Evolutionary conservation across 2,329 filamentous ascomycete genomes (phyloP), one percentile per base, ranked within the genome.

Genomic region (Monilinia polystroma): DNA sequence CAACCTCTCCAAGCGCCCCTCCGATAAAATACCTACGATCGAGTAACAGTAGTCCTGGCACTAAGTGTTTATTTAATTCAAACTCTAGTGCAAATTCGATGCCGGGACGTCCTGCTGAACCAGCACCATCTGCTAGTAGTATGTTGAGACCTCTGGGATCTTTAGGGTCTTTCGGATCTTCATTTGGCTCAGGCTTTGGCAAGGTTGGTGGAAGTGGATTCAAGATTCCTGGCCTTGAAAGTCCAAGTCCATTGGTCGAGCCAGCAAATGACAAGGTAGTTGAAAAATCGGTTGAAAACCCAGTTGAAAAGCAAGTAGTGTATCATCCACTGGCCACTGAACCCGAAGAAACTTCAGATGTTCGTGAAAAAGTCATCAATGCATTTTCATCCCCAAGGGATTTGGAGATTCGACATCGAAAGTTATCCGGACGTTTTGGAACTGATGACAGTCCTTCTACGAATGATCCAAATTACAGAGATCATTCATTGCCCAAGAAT

Each of bases 401-500:
- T 43, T 43, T 53, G 16, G 49, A n/a, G 20, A 4, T 47, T 8
- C 51, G 38, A 18, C 62, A 45, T 20, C 53, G 60, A 35, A 68
- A 41, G 47, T 58, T 56, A 23, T 66, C 68, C 12, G 51, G 23
- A n/a, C 63, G 66, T 52, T 67, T 66, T 38, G 54, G 52, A 32
- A 29, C 26, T 3, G 57, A 55, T 23, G 65, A 70, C 29, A 35
- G 43, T 11, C 18, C 41, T 3, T 18, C 38, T 7, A 26, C 68
- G 14, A 60, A 51, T 32, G 70, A 38, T 14, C 45, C 58, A 16
- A 51, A 51, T 4, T 35, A 38, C 58, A 60, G 58, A 38, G 58
- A 60, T 38, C 57, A 60, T n/a, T 18, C 43, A 14, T 49, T 60
- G 8, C 58, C 70, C 23, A 68, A 70, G 2, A 54, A 64, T 12